Conservation (phyloP, 805 yeast genomes). For the Candida silvicultrix region DNA sequence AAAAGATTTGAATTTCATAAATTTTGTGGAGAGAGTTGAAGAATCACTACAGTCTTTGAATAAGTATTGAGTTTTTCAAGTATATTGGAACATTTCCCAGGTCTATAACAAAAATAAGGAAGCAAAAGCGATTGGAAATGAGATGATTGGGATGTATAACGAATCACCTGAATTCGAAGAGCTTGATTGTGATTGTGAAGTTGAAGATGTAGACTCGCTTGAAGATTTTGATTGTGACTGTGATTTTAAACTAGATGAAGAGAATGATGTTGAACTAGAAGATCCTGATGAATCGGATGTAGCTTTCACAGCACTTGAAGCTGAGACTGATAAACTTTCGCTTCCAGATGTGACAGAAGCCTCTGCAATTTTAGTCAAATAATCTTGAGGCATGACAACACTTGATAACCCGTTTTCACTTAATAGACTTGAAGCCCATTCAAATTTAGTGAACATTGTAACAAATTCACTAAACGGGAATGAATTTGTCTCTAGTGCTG, state of each 20-base stretch:
- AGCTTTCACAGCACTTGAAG: background rate
- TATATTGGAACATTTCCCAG: too few relatives aligned
- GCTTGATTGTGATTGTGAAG: background rate
- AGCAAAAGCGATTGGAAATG: conserved; percentile 7
- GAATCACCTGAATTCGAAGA: conserved; percentile 1
- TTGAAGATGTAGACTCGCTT: background rate
- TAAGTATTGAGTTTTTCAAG: background rate
- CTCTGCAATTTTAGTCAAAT: conserved; percentile 7
- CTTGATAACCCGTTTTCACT: conserved; percentile 13
- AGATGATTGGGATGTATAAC: conserved; percentile 7
- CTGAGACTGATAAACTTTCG: background rate
- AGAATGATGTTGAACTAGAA: background rate
- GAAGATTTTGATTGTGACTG: background rate
- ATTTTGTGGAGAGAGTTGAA: conserved; percentile 20
- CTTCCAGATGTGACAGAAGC: conserved; percentile 1
- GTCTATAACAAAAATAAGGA: conserved; percentile 5
- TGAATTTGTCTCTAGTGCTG: conserved; percentile 19
- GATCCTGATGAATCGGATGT: background rate
- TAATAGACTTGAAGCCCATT: conserved; percentile 15
- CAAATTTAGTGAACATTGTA: conserved; percentile 26
- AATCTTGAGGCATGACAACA: conserved; percentile 16
- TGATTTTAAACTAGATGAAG: background rate
- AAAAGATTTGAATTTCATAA: conserved; percentile 17
- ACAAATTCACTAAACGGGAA: conserved; percentile 32
- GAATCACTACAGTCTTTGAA: conserved; percentile 11